These are phyloP conservation scores for Diatrype stigma DNA, from an alignment of 2,329 filamentous ascomycete genomes.

Conservation along the genomic window DNA sequence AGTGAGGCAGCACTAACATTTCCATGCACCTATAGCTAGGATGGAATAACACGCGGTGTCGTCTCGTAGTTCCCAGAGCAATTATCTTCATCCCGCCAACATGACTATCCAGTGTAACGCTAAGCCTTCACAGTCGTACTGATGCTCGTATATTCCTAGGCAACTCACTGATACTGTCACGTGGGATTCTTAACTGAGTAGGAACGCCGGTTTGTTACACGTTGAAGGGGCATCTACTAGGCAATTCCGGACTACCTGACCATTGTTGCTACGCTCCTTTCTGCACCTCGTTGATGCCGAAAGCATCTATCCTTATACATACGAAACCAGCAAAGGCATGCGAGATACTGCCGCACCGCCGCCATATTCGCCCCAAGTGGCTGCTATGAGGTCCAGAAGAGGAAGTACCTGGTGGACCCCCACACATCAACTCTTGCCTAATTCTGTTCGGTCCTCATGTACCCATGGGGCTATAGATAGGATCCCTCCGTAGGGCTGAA, in stretches of 20 bases:
- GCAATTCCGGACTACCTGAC: no score
- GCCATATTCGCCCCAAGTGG: neutral
- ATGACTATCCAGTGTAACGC: neutral
- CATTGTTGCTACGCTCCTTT: no score
- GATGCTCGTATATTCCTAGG: neutral
- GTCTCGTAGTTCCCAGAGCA: neutral
- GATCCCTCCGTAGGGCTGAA: conserved; percentile 21
- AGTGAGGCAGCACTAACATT: neutral
- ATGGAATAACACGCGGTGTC: neutral
- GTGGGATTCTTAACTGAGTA: no score
- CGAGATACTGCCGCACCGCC: neutral
- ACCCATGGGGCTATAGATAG: neutral
- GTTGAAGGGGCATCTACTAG: no score
- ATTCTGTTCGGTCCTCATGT: neutral
- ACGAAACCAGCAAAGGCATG: no score
- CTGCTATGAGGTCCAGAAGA: neutral
- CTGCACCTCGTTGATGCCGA: no score
- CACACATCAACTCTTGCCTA: neutral
- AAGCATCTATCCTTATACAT: neutral
- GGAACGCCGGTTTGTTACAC: no score
- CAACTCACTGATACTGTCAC: neutral
- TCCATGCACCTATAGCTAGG: no score
- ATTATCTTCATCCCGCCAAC: neutral
- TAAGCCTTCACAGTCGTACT: neutral
- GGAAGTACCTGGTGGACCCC: neutral